Evolutionary conservation across 192 early-diverging fungal species (phyloP).

Genomic region (Umbelopsis isabellina): DNA sequence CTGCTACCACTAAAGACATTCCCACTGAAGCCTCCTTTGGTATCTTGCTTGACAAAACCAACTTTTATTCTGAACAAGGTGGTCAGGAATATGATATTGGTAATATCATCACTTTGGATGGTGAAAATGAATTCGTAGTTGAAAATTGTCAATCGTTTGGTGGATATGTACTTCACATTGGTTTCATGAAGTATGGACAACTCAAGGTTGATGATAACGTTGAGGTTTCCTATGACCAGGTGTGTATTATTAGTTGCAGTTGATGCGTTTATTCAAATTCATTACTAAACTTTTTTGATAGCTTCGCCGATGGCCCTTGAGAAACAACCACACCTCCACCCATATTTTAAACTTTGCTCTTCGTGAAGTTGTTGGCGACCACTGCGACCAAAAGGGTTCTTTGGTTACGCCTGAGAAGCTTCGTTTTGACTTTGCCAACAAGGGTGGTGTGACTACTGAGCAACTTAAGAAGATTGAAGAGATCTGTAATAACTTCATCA

Average conservation of each 20-base stretch:
- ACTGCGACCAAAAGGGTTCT: constrained; percentile 93
- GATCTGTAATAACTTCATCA: constrained; percentile 79
- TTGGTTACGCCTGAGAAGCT: constrained; percentile 95
- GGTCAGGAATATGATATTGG: constrained; percentile 96
- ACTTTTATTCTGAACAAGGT: constrained; percentile 98
- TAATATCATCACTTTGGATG: constrained; percentile 80
- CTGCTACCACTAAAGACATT: constrained; percentile 51
- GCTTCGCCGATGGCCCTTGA: constrained; percentile 83
- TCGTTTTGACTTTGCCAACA: constrained; percentile 93
- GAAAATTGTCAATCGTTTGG: constrained; percentile 92
- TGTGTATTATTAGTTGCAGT: constrained; percentile 19
- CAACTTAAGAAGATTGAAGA: constrained; percentile 76
- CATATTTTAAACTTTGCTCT: constrained; percentile 97
- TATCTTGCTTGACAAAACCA: constrained; percentile 90
- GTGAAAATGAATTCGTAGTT: constrained; percentile 85
- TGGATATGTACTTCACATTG: constrained; percentile 95
- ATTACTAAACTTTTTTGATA: constrained; percentile 22
- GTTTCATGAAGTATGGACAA: constrained; percentile 89
- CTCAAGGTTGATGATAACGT: constrained; percentile 73
- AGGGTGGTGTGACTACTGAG: constrained; percentile 63
- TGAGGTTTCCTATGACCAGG: constrained; percentile 83
- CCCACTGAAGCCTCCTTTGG: constrained; percentile 71
- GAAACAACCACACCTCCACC: constrained; percentile 96
- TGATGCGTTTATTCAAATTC: neutral
- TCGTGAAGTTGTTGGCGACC: constrained; percentile 77